Evolutionary conservation across 139 green algal species (phyloP), one percentile per base, ranked within the genome.

Genomic region (Gonium pectorale): DNA sequence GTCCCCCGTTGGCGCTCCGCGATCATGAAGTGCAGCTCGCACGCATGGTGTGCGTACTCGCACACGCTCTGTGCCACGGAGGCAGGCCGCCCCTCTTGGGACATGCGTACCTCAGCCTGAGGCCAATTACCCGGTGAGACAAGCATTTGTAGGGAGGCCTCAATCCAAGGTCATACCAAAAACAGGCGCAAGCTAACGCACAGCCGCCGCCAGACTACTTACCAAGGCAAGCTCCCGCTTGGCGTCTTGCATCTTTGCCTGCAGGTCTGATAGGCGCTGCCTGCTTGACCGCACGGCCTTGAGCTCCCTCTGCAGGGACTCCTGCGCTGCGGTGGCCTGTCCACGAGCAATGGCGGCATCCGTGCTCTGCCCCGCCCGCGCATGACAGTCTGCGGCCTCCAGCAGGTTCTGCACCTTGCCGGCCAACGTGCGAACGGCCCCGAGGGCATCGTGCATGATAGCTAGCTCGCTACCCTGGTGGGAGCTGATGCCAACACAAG

Each of bases 311-410:
- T 83, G 77, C 41, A 83, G 60, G 11, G 62, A 43, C 4, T 73
- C 77, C 31, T 83, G 77, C 62, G 51, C 54, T 5, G 77, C 77
- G 24, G 77, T 51, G 3, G 77, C 77, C 43, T 83, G 60, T 2
- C 77, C 77, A 0, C 77, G 62, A 11, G 77, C 62, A 13, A 33
- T 43, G 31, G 77, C 77, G 8, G 62, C 77, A 41, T 83, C 62
- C 43, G 29, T 44, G 13, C 27, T 40, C 22, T 83, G 60, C 29
- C 62, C 62, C 5, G 77, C 77, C 7, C 77, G 77, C 26, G 31
- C 27, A n/a, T 72, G 60, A 6, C 62, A 43, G 5, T 83, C 77
- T 8, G 77, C 77, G 5, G 63, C 77, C 22, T 83, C 62, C 77
- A 83, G 26, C 31, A 63, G 44, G 7, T 4, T 62, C 41, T 83